Conservation (phyloP, 106 monocot genomes). For the Chionographis japonica region DNA sequence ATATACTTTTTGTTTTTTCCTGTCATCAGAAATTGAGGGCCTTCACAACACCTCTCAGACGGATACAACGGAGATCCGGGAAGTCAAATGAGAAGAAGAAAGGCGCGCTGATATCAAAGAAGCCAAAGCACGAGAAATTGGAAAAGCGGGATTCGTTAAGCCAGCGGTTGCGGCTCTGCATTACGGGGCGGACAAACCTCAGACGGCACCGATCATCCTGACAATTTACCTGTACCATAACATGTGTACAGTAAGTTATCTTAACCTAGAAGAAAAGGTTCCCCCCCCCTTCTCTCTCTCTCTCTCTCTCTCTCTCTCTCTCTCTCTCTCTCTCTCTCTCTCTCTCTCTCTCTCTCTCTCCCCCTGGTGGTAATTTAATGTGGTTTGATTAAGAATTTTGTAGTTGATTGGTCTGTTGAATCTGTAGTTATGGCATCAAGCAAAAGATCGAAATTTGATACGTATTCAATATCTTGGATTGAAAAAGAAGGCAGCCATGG, state of each 20-base stretch:
- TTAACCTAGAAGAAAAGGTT: too few relatives aligned
- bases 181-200: constrained; percentile 48
- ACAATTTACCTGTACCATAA: constrained; percentile 12
- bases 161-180: constrained; percentile 66
- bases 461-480: too few relatives aligned
- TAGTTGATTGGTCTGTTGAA: too few relatives aligned
- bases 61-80: constrained; percentile 39
- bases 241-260: neutral
- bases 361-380: too few relatives aligned
- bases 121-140: constrained; percentile 24
- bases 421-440: too few relatives aligned
- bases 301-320: too few relatives aligned
- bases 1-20: neutral
- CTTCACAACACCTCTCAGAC: constrained; percentile 69
- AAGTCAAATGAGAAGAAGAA: constrained; percentile 51
- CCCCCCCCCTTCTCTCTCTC: too few relatives aligned
- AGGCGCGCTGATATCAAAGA: constrained; percentile 13
- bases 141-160: constrained; percentile 57
- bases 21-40: constrained; percentile 52
- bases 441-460: too few relatives aligned
- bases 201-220: constrained; percentile 49
- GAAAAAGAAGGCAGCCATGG: too few relatives aligned
- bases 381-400: too few relatives aligned
- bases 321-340: too few relatives aligned
- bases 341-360: too few relatives aligned